Evolutionary conservation across 805 yeast genomes (phyloP).

Genomic region (Torulaspora maleeae): DNA sequence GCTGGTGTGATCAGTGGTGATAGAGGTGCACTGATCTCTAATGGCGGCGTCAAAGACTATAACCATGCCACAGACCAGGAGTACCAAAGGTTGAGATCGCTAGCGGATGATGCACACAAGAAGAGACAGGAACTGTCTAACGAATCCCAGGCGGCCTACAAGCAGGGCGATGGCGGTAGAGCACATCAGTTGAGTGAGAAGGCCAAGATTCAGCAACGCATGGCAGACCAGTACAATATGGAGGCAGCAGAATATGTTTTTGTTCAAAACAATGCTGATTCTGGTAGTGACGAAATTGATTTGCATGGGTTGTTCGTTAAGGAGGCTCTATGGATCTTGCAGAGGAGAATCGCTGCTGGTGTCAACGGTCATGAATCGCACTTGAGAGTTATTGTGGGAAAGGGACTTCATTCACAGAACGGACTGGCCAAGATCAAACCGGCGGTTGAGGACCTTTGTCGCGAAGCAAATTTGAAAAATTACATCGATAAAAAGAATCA

Average conservation of each 20-base stretch:
- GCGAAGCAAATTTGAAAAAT: conserved; percentile 55
- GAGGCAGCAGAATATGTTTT: conserved; percentile 91
- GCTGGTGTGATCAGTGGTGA: conserved; percentile 10
- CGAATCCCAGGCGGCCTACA: conserved; percentile 73
- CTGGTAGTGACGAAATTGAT: conserved; percentile 83
- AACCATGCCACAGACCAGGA: conserved; percentile 67
- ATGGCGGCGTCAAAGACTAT: conserved; percentile 44
- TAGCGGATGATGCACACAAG: conserved; percentile 64
- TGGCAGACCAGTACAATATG: conserved; percentile 66
- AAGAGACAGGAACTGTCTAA: conserved; percentile 52
- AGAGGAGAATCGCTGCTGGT: conserved; percentile 66
- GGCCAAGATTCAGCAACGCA: conserved; percentile 52
- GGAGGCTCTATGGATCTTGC: conserved; percentile 78
- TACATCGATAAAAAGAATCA: conserved; percentile 65
- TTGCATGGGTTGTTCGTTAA: conserved; percentile 86
- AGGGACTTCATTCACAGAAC: conserved; percentile 76
- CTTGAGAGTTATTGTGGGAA: conserved; percentile 84
- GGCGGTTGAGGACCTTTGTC: conserved; percentile 75
- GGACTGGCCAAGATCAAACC: conserved; percentile 88
- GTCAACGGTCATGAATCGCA: conserved; percentile 52
- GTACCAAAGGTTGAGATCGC: conserved; percentile 57
- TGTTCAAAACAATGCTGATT: conserved; percentile 80
- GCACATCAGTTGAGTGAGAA: conserved; percentile 72
- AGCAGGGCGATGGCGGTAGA: conserved; percentile 61
- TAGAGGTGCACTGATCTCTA: conserved; percentile 14